These are phyloP conservation scores for Mortierella claussenii DNA, from an alignment of 192 early-diverging fungal genomes.

Conservation along the genomic window DNA sequence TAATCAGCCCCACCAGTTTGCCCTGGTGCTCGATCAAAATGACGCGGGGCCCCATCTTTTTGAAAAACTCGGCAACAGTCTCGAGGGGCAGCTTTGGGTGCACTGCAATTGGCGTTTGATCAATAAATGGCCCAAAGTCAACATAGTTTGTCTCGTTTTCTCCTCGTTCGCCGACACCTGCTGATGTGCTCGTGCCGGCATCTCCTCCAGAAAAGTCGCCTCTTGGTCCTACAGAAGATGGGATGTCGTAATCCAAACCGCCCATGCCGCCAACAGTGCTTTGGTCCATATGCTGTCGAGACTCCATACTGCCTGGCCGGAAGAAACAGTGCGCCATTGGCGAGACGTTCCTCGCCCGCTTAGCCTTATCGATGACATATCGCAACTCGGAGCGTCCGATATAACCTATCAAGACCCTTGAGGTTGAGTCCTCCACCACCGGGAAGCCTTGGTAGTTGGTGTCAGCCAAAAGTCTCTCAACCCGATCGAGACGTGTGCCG, in stretches of 20 bases:
- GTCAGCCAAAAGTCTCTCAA: conserved; percentile 60
- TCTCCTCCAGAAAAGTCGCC: not conserved
- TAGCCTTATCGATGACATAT: conserved; percentile 68
- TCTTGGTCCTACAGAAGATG: conserved; percentile 2
- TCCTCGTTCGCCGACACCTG: conserved; percentile 7
- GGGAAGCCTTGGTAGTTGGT: conserved; percentile 78
- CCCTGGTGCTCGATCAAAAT: conserved; percentile 75
- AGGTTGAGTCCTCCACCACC: conserved; percentile 71
- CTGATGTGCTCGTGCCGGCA: not conserved
- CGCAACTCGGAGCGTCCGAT: conserved; percentile 70
- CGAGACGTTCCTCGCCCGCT: conserved; percentile 54
- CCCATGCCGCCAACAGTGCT: conserved; percentile 7
- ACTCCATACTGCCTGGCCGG: conserved; percentile 43
- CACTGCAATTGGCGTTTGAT: conserved; percentile 79
- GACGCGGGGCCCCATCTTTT: conserved; percentile 82
- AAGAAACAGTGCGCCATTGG: conserved; percentile 64
- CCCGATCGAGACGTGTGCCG: conserved; percentile 57
- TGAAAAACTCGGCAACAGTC: conserved; percentile 84
- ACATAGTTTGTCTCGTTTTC: conserved; percentile 55
- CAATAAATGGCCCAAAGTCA: conserved; percentile 64
- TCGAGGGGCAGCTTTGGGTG: conserved; percentile 75
- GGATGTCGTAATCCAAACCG: conserved; percentile 18
- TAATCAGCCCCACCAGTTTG: conserved; percentile 73
- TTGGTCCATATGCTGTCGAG: conserved; percentile 50
- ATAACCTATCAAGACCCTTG: conserved; percentile 75